These are phyloP conservation scores for Mrakia hoshinonis DNA, from an alignment of 768 basidiomycete genomes.

Conservation along the genomic window DNA sequence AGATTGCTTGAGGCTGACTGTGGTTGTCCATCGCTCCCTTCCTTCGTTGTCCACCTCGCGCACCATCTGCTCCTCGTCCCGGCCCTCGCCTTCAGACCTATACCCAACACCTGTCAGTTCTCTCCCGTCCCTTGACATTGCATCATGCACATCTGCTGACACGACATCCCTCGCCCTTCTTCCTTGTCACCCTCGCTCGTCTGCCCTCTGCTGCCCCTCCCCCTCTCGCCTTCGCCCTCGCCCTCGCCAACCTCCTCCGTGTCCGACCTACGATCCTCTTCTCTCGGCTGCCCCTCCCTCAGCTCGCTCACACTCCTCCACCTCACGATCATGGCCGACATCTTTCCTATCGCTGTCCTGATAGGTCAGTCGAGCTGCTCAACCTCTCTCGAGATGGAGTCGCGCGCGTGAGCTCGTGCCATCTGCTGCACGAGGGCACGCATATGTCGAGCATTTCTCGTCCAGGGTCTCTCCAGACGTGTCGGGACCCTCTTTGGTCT, in stretches of 20 bases:
- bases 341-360: slow-evolving; percentile 30
- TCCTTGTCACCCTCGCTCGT: too few relatives aligned
- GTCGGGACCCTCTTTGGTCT: too few relatives aligned
- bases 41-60: background rate
- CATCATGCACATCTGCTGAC: too few relatives aligned
- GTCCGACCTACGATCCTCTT: background rate
- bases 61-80: background rate
- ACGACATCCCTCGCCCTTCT: too few relatives aligned
- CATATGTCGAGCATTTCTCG: too few relatives aligned
- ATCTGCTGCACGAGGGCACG: background rate
- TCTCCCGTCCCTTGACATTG: too few relatives aligned
- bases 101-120: background rate
- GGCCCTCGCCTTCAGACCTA: background rate
- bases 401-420: background rate
- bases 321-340: slow-evolving; percentile 24
- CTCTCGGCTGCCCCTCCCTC: background rate
- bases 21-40: slow-evolving; percentile 6
- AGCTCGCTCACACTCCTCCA: background rate
- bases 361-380: slow-evolving; percentile 17
- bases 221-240: background rate
- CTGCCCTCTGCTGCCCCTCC: too few relatives aligned
- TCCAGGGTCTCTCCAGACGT: too few relatives aligned
- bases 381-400: background rate
- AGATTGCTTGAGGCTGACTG: background rate
- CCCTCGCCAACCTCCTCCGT: background rate